Base-by-base conservation (phyloP, 495 filamentous ascomycete genomes). In the Annulohypoxylon bovei region DNA sequence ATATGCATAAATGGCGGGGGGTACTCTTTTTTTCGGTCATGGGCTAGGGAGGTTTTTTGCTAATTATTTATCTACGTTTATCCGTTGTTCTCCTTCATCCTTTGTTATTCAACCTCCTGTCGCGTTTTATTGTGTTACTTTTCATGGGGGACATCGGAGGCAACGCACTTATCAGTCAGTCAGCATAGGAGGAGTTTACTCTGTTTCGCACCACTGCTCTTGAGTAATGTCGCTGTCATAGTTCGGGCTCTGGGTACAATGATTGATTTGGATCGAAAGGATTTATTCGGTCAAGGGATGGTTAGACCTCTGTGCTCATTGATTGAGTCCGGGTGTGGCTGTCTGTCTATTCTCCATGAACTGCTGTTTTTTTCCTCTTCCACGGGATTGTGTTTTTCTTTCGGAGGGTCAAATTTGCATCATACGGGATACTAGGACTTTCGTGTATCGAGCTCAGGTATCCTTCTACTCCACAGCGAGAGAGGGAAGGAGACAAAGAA, bases 141-240 rank as follows among this genome's bases (percentile, higher is more conserved):
- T 69, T 70, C 23, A 58, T 53, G 30, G 32, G 28, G 61, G 67
- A 63, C 47, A 73, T 59, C 54, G 71, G 59, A 67, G 59, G 54
- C 58, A 63, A 56, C 70, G 54, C 32, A 40, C 64, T 49, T 60
- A 18, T 64, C 46, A 25, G 42, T 56, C 63, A 67, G 63, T 67
- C 50, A 72, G 70, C 70, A 72, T 72, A 68, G 70, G 60, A 65
- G 70, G 70, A 72, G 70, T 72, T 72, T 32, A 64, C 53, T 64
- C 63, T 67, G 54, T 67, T 72, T 72, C 58, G 52, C 50, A 33
- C 20, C 50, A 58, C 59, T 59, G 63, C 33, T 64, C 46, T 67
- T 53, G 70, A 65, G 44, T 72, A 60, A 68, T 61, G 55, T 62
- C 37, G 62, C 56, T 42, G 39, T 42, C 60, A 37, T 70, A 52